Conservation (phyloP, 2,329 filamentous ascomycete species). For the Thermoascus crustaceus region DNA sequence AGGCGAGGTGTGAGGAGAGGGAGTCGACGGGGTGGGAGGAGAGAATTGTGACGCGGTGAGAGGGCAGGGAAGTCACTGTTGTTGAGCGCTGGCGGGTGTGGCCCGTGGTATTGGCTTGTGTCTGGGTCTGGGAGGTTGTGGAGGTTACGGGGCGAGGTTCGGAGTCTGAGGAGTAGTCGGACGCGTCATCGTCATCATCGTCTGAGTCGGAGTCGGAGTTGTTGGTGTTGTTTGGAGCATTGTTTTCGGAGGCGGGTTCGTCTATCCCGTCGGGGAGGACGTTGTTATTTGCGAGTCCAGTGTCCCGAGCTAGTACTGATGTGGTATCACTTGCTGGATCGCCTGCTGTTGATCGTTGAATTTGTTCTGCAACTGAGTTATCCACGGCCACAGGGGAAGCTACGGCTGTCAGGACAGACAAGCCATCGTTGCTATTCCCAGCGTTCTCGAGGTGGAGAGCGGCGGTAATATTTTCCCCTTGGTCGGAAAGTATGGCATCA, state of each 20-base stretch:
- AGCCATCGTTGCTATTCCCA: conserved; percentile 16
- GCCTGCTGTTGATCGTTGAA: conserved; percentile 7
- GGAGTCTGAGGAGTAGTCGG: conserved; percentile 11
- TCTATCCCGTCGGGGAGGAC: conserved; percentile 25
- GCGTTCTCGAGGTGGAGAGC: conserved; percentile 10
- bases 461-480: conserved; percentile 16
- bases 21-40: conserved; percentile 36
- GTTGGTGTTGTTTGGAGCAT: conserved; percentile 9
- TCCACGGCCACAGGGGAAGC: conserved; percentile 12
- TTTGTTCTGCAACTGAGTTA: conserved; percentile 4
- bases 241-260: conserved; percentile 19
- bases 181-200: background rate
- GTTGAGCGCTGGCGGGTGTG: conserved; percentile 11
- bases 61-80: conserved; percentile 9
- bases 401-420: conserved; percentile 15
- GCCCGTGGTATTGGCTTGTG: no score
- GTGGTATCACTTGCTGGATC: conserved; percentile 7
- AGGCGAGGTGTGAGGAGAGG: conserved; percentile 33
- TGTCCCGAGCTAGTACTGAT: conserved; percentile 5
- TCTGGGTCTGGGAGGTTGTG: conserved; percentile 11
- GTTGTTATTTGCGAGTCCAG: conserved; percentile 12
- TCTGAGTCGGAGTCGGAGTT: conserved; percentile 9
- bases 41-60: conserved; percentile 36
- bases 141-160: conserved; percentile 12
- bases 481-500: conserved; percentile 26